Evolutionary conservation across 495 filamentous ascomycete species (phyloP).

Genomic region (Daldinia vernicosa): DNA sequence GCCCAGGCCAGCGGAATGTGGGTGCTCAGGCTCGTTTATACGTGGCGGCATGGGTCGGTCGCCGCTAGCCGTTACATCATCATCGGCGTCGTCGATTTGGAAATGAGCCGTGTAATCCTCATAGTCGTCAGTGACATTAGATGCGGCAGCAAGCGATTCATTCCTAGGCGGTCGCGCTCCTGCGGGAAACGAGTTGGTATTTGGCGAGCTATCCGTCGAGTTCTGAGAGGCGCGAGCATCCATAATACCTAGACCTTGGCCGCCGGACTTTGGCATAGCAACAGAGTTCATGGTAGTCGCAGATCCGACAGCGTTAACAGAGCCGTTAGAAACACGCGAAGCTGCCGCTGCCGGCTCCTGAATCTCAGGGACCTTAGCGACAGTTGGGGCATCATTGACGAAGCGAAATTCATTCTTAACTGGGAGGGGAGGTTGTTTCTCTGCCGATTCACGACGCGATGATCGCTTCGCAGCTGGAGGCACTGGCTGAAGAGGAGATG

Average conservation of each 20-base stretch:
- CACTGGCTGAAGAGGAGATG: constrained; percentile 37
- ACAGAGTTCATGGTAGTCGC: constrained; percentile 15
- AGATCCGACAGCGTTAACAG: constrained; percentile 17
- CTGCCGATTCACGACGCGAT: constrained; percentile 13
- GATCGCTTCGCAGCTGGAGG: constrained; percentile 43
- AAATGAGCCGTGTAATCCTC: constrained; percentile 41
- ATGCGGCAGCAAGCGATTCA: constrained; percentile 36
- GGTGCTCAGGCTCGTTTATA: constrained; percentile 45
- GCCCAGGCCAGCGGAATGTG: constrained; percentile 53
- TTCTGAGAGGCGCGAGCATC: constrained; percentile 26
- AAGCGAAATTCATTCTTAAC: constrained; percentile 45
- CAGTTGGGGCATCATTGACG: constrained; percentile 45
- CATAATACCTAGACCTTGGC: constrained; percentile 29
- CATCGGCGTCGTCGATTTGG: constrained; percentile 33
- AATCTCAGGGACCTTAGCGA: constrained; percentile 46
- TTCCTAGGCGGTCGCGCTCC: constrained; percentile 33
- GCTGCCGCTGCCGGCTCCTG: constrained; percentile 52
- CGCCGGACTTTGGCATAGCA: constrained; percentile 11
- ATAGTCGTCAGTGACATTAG: constrained; percentile 31
- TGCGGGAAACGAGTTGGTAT: constrained; percentile 10
- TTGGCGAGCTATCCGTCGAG: constrained; percentile 27
- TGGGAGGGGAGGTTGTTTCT: constrained; percentile 18
- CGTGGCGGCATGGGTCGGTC: constrained; percentile 44
- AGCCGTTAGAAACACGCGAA: constrained; percentile 42
- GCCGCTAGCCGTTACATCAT: constrained; percentile 6